Base-by-base conservation (phyloP, 2,329 filamentous ascomycete species). In the Akanthomyces muscarius region DNA sequence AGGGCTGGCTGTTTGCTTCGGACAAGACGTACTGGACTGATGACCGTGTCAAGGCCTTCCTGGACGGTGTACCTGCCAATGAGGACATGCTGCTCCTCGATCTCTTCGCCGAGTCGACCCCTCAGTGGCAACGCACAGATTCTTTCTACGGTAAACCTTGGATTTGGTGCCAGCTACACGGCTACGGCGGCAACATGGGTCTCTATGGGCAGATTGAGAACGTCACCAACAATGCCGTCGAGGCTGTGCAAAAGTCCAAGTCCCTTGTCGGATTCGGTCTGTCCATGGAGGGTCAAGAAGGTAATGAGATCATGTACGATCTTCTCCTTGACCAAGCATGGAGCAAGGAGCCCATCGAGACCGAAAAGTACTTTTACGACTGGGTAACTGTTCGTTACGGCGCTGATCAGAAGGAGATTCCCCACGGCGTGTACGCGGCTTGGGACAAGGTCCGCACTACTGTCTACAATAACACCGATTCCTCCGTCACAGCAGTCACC, bases 131-230 rank as follows among this genome's bases (percentile, higher is more conserved):
- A 66, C 72, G 77, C 14, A 80, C 79, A 1, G 72, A 78, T 16
- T 77, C 75, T 0, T 83, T 81, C 67, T 78, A 75, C 64, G 79
- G 80, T 18, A 82, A 81, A 64, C 76, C 78, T 0, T 83, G 80
- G 79, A 77, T 82, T 30, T 82, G 80, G 80, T 81, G 79, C 65
- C 71, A 81, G 65, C 67, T 83, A 8, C 80, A 81, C 66, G 74
- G 75, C 65, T 82, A 78, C 61, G 80, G 80, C 5, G 78, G 76
- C 6, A 80, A 77, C 63, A 73, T 76, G 70, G 79, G 78, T 0
- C 64, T 81, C 0, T 81, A 82, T 62, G 80, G 80, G 2, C 80
- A 81, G 64, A 71, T 82, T 25, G 69, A 74, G 63, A 82, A 82
- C 42, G 66, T 81, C 7, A 83, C 80, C 0, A 69, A 75, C 44